Conservation (phyloP, 2,329 filamentous ascomycete genomes). For the Monilinia fructigena region DNA sequence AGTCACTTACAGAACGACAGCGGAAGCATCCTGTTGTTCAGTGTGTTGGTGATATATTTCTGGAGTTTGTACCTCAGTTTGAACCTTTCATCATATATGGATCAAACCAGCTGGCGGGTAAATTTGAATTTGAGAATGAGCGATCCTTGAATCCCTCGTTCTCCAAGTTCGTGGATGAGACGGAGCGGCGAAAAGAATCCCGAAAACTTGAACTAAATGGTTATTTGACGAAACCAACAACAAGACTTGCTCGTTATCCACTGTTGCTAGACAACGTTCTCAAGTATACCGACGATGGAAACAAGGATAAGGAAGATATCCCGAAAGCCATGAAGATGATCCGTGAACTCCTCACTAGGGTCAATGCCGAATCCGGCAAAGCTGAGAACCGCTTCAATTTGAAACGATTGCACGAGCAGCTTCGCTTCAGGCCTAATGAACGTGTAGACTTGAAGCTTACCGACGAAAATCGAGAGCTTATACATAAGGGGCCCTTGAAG, state of each 20-base stretch:
- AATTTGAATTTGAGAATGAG: slow-evolving; percentile 98
- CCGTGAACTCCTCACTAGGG: slow-evolving; percentile 78
- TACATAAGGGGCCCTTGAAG: slow-evolving; percentile 93
- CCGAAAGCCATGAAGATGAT: slow-evolving; percentile 86
- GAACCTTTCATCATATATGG: slow-evolving; percentile 96
- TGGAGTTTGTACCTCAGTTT: slow-evolving; percentile 88
- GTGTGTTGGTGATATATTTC: slow-evolving; percentile 89
- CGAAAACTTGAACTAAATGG: slow-evolving; percentile 96
- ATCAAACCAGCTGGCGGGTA: slow-evolving; percentile 91
- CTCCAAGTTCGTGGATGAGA: slow-evolving; percentile 90
- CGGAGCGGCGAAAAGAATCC: slow-evolving; percentile 92
- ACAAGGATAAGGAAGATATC: slow-evolving; percentile 86
- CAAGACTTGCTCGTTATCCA: slow-evolving; percentile 89
- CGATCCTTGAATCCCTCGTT: slow-evolving; percentile 83
- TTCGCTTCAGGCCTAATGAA: slow-evolving; percentile 87
- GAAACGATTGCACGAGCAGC: slow-evolving; percentile 83
- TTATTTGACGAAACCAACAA: slow-evolving; percentile 96
- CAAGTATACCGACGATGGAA: slow-evolving; percentile 88
- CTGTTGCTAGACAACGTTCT: slow-evolving; percentile 85
- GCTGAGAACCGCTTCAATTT: slow-evolving; percentile 97
- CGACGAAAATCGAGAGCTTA: slow-evolving; percentile 86
- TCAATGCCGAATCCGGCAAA: slow-evolving; percentile 94
- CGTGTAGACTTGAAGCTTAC: slow-evolving; percentile 92
- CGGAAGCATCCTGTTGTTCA: slow-evolving; percentile 86
- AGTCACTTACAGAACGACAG: slow-evolving; percentile 84